phyloP scores from a whole-genome alignment of 768 basidiomycete genomes.

The Agrocybe chaxingu region DNA sequence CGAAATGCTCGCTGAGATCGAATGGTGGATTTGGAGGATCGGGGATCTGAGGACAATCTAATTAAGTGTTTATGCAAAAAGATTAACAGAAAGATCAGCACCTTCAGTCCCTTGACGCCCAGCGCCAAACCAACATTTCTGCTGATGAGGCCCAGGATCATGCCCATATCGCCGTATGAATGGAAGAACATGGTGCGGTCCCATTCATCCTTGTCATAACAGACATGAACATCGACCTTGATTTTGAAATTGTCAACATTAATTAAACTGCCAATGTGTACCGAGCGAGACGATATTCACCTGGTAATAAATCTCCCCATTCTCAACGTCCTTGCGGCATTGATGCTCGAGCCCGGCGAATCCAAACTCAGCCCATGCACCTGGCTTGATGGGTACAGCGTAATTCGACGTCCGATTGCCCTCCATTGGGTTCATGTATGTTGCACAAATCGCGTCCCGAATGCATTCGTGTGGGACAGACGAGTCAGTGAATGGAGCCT shows the following conservation, averaged over 20 bases:
- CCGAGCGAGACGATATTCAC: slow-evolving; percentile 15
- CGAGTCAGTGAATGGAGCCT: slow-evolving; percentile 5
- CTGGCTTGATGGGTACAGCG: slow-evolving; percentile 43
- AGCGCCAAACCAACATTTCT: slow-evolving; percentile 48
- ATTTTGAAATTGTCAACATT: neutral
- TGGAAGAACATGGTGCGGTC: slow-evolving; percentile 53
- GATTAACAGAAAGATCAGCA: slow-evolving; percentile 17
- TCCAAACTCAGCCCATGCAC: slow-evolving; percentile 35
- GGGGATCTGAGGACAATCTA: slow-evolving; percentile 24
- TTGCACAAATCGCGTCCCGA: slow-evolving; percentile 43
- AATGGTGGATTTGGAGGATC: slow-evolving; percentile 44
- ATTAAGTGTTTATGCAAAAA: neutral
- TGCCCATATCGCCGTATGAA: slow-evolving; percentile 69
- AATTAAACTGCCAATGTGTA: neutral
- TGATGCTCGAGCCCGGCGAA: slow-evolving; percentile 25
- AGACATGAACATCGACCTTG: slow-evolving; percentile 65
- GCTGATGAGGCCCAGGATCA: slow-evolving; percentile 60
- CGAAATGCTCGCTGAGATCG: slow-evolving; percentile 46
- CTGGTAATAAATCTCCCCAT: slow-evolving; percentile 40
- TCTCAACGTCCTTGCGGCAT: slow-evolving; percentile 18
- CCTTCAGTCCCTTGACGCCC: slow-evolving; percentile 58
- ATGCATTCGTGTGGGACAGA: slow-evolving; percentile 32
- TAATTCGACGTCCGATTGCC: slow-evolving; percentile 63
- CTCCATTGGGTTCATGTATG: slow-evolving; percentile 40
- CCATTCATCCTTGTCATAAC: slow-evolving; percentile 45